Evolutionary conservation across 352 stramenopile species (phyloP).

Genomic region (Globisporangium camurandrum): DNA sequence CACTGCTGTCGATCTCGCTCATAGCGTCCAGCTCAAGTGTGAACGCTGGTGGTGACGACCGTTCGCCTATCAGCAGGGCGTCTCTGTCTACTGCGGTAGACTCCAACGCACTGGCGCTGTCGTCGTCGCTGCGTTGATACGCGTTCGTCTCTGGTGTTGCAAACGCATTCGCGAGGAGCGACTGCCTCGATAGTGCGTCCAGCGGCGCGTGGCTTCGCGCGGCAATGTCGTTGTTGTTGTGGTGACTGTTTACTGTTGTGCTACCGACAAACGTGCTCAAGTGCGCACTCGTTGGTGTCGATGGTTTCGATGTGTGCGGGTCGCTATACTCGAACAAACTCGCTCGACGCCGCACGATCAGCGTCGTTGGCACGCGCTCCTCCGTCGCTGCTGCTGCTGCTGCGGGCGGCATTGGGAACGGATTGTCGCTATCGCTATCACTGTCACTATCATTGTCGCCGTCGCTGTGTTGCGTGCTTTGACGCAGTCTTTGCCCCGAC

Average conservation of each 20-base stretch:
- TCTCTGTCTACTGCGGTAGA: no score
- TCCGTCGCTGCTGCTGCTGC: no score
- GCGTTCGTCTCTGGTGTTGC: no score
- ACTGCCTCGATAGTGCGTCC: background rate
- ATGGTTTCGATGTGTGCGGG: background rate
- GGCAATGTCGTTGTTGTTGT: no score
- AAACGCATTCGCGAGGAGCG: no score
- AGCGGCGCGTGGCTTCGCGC: background rate
- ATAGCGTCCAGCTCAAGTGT: background rate
- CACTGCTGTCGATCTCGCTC: background rate
- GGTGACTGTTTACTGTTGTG: background rate
- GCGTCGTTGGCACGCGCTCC: background rate
- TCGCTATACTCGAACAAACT: slow-evolving; percentile 20
- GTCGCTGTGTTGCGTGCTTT: no score
- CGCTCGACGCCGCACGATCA: slow-evolving; percentile 9
- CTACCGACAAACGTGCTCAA: no score
- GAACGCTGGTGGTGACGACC: background rate
- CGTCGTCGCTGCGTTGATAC: no score
- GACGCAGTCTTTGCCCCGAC: slow-evolving; percentile 2
- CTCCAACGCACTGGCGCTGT: no score
- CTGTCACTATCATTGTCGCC: no score
- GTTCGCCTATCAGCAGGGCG: background rate
- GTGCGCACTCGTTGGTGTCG: slow-evolving; percentile 3
- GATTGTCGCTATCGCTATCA: background rate
- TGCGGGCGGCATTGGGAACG: background rate